phyloP scores from a whole-genome alignment of 1,284 basidiomycete genomes.

The Leccinum pachyderme region DNA sequence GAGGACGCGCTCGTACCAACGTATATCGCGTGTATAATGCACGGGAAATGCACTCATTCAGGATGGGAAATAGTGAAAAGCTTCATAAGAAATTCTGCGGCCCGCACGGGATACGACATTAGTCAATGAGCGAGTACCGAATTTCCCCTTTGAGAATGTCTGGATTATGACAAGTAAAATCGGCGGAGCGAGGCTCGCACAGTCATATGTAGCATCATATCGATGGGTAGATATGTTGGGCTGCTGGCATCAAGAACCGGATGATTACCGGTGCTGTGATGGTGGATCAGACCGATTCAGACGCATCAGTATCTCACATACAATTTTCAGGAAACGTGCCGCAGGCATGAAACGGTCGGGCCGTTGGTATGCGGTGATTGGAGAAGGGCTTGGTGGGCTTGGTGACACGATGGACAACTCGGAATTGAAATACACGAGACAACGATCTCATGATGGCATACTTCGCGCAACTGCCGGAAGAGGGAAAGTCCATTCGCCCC shows the following conservation, averaged over 20 bases:
- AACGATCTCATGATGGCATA: too few relatives aligned
- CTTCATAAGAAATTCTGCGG: slow-evolving; percentile 95
- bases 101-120: slow-evolving; percentile 69
- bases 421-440: too few relatives aligned
- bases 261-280: slow-evolving; percentile 90
- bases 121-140: slow-evolving; percentile 39
- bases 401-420: not conserved
- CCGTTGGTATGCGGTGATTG: slow-evolving; percentile 52
- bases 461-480: too few relatives aligned
- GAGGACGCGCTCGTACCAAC: slow-evolving; percentile 72
- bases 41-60: slow-evolving; percentile 10
- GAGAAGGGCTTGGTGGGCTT: slow-evolving; percentile 49
- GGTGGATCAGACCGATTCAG: slow-evolving; percentile 54
- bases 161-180: slow-evolving; percentile 51
- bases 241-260: slow-evolving; percentile 56
- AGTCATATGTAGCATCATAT: slow-evolving; percentile 55
- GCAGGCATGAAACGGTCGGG: slow-evolving; percentile 58
- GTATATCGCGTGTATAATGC: slow-evolving; percentile 50
- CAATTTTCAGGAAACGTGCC: not conserved
- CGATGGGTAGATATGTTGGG: slow-evolving; percentile 53
- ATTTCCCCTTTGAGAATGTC: slow-evolving; percentile 33
- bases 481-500: too few relatives aligned
- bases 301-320: slow-evolving; percentile 37
- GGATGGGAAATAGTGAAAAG: slow-evolving; percentile 66
- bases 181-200: not conserved